Conservation (phyloP, 1,284 basidiomycete species). For the Xerocomus nothofagi region DNA sequence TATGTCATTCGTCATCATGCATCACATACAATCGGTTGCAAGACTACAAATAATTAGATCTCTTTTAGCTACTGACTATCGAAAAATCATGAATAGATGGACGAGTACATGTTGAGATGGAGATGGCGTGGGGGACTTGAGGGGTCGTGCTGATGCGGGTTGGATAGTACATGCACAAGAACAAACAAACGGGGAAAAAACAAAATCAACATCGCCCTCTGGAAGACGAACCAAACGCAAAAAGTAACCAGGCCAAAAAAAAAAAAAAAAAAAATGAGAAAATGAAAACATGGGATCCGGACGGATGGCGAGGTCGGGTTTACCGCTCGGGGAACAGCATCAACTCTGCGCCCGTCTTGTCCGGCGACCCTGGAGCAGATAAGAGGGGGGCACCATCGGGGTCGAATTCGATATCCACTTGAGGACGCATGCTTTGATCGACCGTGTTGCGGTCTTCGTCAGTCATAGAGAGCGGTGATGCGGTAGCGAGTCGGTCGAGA, state of each 20-base stretch:
- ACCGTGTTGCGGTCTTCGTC: constrained; percentile 30
- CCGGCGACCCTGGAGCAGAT: constrained; percentile 35
- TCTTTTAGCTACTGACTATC: constrained; percentile 1
- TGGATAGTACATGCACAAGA: constrained; percentile 22
- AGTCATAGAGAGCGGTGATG: constrained; percentile 36
- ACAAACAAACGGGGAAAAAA: too few species aligned
- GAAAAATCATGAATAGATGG: constrained; percentile 18
- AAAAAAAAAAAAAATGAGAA: too few species aligned
- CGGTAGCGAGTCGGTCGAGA: constrained; percentile 36
- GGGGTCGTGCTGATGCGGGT: constrained; percentile 15
- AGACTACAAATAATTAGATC: constrained; percentile 4
- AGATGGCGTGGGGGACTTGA: constrained; percentile 10
- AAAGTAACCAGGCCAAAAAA: background rate
- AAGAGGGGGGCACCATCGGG: constrained; percentile 28
- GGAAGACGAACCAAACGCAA: constrained; percentile 14
- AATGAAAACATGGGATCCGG: constrained; percentile 4
- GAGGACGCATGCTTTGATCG: constrained; percentile 23
- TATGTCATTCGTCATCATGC: too few species aligned
- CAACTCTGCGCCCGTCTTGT: constrained; percentile 30
- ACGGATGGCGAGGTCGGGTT: background rate
- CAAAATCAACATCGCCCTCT: constrained; percentile 16
- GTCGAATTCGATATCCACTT: constrained; percentile 26
- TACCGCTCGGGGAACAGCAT: constrained; percentile 35
- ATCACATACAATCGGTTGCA: background rate
- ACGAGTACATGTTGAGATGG: constrained; percentile 18